These are phyloP conservation scores for Aspergillus unguis DNA, from an alignment of 2,329 filamentous ascomycete genomes.

Conservation along the genomic window DNA sequence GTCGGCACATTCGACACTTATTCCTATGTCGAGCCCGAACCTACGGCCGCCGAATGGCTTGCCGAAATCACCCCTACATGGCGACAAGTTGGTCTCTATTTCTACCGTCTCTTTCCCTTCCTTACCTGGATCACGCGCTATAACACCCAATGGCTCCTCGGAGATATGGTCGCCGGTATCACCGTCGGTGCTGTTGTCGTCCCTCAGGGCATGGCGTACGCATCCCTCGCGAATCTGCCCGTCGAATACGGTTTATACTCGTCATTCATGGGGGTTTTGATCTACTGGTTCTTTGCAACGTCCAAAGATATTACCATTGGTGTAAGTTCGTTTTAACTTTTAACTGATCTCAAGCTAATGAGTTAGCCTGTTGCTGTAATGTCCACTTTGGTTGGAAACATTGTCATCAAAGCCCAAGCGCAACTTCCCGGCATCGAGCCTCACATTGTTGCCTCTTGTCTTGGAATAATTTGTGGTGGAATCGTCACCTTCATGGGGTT, in stretches of 20 bases:
- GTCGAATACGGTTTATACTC: conserved; percentile 87
- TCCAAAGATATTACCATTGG: conserved; percentile 99
- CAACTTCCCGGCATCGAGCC: conserved; percentile 54
- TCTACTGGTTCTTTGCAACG: conserved; percentile 98
- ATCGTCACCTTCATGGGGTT: conserved; percentile 79
- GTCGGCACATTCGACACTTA: conserved; percentile 71
- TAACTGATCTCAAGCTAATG: conserved; percentile 2
- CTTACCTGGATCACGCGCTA: conserved; percentile 83
- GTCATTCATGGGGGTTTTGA: conserved; percentile 89
- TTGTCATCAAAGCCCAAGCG: conserved; percentile 63
- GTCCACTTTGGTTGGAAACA: conserved; percentile 82
- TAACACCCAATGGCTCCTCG: conserved; percentile 82
- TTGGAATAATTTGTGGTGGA: conserved; percentile 72
- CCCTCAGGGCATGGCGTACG: conserved; percentile 97
- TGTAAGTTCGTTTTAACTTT: conserved; percentile 49
- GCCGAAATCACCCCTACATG: conserved; percentile 59
- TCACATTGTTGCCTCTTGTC: conserved; percentile 70
- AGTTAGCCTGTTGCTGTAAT: conserved; percentile 87
- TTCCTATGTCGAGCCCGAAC: conserved; percentile 78
- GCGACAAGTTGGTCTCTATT: conserved; percentile 57
- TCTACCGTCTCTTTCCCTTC: conserved; percentile 78
- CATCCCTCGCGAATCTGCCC: conserved; percentile 73
- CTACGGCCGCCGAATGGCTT: conserved; percentile 71
- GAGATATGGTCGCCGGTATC: conserved; percentile 83
- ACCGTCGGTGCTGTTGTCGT: conserved; percentile 78